Conservation (phyloP, 768 basidiomycete species). For the Rubroboletus pulcherrimus region DNA sequence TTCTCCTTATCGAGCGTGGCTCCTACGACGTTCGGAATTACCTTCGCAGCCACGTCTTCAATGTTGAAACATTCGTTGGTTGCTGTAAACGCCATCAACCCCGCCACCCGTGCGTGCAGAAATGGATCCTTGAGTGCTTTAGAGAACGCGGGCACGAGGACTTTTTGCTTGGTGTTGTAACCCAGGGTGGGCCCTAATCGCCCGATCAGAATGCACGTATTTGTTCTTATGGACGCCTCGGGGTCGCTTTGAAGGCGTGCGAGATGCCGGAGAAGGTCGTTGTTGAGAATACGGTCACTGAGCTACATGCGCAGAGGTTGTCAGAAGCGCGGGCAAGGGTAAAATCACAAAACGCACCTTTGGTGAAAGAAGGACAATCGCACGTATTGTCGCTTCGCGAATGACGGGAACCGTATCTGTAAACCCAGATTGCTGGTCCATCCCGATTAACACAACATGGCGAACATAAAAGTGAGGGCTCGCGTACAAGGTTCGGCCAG, state of each 20-base stretch:
- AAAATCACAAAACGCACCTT: conserved; percentile 49
- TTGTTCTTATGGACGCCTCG: conserved; percentile 94
- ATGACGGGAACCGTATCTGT: conserved; percentile 92
- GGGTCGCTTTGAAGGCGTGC: conserved; percentile 91
- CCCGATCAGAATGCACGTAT: conserved; percentile 94
- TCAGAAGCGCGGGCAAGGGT: neutral
- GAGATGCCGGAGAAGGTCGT: conserved; percentile 88
- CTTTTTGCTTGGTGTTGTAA: conserved; percentile 88
- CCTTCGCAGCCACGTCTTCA: conserved; percentile 85
- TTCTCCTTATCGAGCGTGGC: conserved; percentile 90
- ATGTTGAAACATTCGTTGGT: conserved; percentile 84
- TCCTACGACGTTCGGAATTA: conserved; percentile 80
- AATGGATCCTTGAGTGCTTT: conserved; percentile 88
- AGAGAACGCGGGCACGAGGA: conserved; percentile 94
- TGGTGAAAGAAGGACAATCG: conserved; percentile 77
- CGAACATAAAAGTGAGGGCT: neutral
- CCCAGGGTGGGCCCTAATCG: conserved; percentile 83
- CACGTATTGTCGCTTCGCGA: conserved; percentile 89
- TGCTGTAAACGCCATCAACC: conserved; percentile 94
- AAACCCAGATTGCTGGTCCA: conserved; percentile 85
- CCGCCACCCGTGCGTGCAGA: conserved; percentile 90
- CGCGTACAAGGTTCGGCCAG: conserved; percentile 83
- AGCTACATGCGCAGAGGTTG: conserved; percentile 45
- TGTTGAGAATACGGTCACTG: conserved; percentile 89
- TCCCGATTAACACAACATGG: neutral